These are phyloP conservation scores for Zea luxurians DNA, from an alignment of 176 grass and related monocot species.

Conservation along the genomic window DNA sequence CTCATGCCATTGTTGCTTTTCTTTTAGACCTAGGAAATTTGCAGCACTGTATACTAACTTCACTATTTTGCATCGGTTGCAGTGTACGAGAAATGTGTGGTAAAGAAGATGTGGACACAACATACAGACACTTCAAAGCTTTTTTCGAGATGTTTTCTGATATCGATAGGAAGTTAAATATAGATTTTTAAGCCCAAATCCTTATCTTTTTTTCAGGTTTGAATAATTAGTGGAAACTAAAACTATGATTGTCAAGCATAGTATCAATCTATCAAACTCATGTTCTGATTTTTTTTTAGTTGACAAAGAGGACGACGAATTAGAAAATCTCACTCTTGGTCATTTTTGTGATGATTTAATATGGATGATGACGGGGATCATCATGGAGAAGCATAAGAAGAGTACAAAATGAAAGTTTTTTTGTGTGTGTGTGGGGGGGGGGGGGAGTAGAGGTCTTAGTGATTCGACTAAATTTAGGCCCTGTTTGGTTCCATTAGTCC, in stretches of 20 bases:
- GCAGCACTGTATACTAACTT: constrained; percentile 11
- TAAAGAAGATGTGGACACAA: constrained; percentile 82
- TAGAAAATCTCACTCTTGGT: too few species aligned
- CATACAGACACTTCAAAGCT: constrained; percentile 71
- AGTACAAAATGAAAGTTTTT: too few species aligned
- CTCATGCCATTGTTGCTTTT: not conserved
- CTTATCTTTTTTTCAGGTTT: not conserved
- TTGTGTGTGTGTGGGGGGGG: too few species aligned
- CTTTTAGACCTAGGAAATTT: not conserved
- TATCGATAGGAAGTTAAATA: constrained; percentile 64
- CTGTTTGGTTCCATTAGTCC: too few species aligned
- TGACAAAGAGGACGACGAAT: not conserved
- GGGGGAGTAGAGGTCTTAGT: too few species aligned
- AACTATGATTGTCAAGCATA: not conserved
- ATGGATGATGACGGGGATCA: too few species aligned
- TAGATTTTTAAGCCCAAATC: constrained; percentile 61
- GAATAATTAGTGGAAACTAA: constrained; percentile 22
- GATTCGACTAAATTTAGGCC: too few species aligned
- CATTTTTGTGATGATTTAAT: too few species aligned
- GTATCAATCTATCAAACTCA: not conserved
- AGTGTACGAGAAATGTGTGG: constrained; percentile 90
- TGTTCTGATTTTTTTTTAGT: not conserved
- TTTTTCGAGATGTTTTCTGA: constrained; percentile 81
- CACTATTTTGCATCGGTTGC: constrained; percentile 33
- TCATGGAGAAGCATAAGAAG: too few species aligned